Evolutionary conservation across 2,329 filamentous ascomycete genomes (phyloP).

Genomic region (Fusarium chlamydosporum): DNA sequence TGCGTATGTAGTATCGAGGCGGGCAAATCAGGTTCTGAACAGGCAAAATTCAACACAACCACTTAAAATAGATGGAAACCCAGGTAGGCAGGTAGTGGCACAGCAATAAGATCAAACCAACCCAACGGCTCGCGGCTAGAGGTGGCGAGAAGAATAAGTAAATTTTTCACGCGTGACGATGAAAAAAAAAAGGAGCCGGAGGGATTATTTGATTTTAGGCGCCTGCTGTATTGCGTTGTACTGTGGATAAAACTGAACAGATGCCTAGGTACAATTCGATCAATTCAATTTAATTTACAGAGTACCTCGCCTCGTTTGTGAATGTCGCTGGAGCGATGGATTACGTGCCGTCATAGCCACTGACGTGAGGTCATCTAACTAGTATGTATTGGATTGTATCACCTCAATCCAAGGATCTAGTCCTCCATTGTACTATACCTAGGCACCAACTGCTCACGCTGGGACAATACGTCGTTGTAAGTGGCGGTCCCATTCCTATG

Average conservation of each 20-base stretch:
- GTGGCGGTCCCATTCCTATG: constrained; percentile 24
- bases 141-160: constrained; percentile 31
- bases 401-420: constrained; percentile 1
- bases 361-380: constrained; percentile 15
- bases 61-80: background rate
- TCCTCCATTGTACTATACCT: background rate
- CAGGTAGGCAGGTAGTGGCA: constrained; percentile 24
- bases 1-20: constrained; percentile 8
- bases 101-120: constrained; percentile 8
- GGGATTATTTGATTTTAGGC: constrained; percentile 21
- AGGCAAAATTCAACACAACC: constrained; percentile 20
- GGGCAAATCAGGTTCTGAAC: constrained; percentile 27
- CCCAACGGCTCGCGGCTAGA: constrained; percentile 19
- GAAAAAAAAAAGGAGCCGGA: constrained; percentile 14
- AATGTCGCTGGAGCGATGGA: constrained; percentile 3
- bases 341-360: constrained; percentile 14
- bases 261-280: background rate
- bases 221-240: constrained; percentile 1
- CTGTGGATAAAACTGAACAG: background rate
- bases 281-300: constrained; percentile 1
- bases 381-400: constrained; percentile 4
- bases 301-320: background rate
- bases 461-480: constrained; percentile 16
- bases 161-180: constrained; percentile 27
- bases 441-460: background rate